Evolutionary conservation across 768 basidiomycete species (phyloP).

Genomic region (Neoboletus subvelutipes): DNA sequence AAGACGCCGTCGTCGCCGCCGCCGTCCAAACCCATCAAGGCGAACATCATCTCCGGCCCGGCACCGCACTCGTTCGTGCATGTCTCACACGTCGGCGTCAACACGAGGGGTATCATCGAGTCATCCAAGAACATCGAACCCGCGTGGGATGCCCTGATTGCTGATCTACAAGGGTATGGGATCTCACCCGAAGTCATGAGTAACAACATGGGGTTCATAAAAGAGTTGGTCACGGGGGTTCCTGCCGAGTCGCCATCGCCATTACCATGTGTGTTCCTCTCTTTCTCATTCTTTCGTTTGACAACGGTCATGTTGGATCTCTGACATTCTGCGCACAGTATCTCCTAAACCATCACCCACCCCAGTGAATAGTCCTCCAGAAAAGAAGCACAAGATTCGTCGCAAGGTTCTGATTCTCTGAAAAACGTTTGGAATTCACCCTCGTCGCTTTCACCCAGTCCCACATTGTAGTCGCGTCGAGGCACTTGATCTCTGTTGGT

Average conservation of each 20-base stretch:
- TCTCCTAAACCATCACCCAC: slow-evolving; percentile 12
- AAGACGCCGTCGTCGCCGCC: slow-evolving; percentile 40
- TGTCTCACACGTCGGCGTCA: slow-evolving; percentile 62
- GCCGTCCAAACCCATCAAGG: slow-evolving; percentile 35
- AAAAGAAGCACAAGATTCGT: slow-evolving; percentile 33
- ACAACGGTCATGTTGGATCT: not conserved
- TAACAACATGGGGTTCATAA: slow-evolving; percentile 37
- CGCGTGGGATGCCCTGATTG: slow-evolving; percentile 49
- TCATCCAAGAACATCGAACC: slow-evolving; percentile 53
- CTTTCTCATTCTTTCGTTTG: not conserved
- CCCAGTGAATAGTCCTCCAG: slow-evolving; percentile 9
- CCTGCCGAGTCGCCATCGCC: slow-evolving; percentile 6
- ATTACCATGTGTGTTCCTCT: slow-evolving; percentile 13
- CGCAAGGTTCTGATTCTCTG: slow-evolving; percentile 32
- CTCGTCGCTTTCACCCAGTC: not conserved
- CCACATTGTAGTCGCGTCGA: not conserved
- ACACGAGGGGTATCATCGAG: slow-evolving; percentile 50
- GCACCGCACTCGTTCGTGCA: slow-evolving; percentile 63
- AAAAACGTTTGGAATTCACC: not conserved
- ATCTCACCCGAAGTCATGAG: slow-evolving; percentile 33
- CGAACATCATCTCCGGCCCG: slow-evolving; percentile 54
- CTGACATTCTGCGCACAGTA: not conserved
- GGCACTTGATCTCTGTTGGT: slow-evolving; percentile 1
- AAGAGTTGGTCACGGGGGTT: slow-evolving; percentile 24
- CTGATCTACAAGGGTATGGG: slow-evolving; percentile 43